phyloP scores from a whole-genome alignment of 352 stramenopile genomes.

The Globisporangium lucens region DNA sequence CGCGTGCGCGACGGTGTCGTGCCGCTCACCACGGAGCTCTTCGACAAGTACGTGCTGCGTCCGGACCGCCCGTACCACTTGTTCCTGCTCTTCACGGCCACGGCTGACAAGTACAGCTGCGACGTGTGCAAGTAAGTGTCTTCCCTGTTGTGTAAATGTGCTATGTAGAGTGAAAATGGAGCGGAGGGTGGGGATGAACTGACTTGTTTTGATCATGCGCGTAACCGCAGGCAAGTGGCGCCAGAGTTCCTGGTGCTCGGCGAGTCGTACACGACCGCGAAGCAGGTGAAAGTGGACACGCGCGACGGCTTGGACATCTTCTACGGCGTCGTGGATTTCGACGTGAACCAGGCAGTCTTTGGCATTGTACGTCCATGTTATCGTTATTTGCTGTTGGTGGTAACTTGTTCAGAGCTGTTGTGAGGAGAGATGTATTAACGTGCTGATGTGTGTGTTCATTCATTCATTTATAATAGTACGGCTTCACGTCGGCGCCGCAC shows the following conservation, averaged over 20 bases:
- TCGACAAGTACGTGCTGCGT: conserved; percentile 50
- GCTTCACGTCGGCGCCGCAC: conserved; percentile 76
- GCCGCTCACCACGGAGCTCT: conserved; percentile 52
- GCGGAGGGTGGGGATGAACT: neutral
- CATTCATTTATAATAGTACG: conserved; percentile 35
- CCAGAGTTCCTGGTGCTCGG: conserved; percentile 66
- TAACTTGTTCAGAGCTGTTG: neutral
- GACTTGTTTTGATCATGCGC: neutral
- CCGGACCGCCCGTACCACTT: conserved; percentile 80
- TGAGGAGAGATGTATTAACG: neutral
- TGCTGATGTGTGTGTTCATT: neutral
- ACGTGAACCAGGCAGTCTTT: conserved; percentile 63
- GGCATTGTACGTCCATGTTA: conserved; percentile 37
- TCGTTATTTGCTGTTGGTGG: neutral
- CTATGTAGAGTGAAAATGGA: neutral
- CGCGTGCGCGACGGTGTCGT: conserved; percentile 59
- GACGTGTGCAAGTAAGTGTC: conserved; percentile 64
- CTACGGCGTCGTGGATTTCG: conserved; percentile 79
- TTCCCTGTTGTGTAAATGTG: too few species aligned
- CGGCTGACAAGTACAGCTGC: conserved; percentile 70
- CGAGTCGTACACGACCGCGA: conserved; percentile 59
- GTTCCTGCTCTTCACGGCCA: conserved; percentile 76
- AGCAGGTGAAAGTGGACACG: conserved; percentile 72
- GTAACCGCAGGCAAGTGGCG: conserved; percentile 38
- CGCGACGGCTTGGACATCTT: conserved; percentile 74